Evolutionary conservation across 1,139 yeast genomes (phyloP).

Genomic region (Hansenula sp.): DNA sequence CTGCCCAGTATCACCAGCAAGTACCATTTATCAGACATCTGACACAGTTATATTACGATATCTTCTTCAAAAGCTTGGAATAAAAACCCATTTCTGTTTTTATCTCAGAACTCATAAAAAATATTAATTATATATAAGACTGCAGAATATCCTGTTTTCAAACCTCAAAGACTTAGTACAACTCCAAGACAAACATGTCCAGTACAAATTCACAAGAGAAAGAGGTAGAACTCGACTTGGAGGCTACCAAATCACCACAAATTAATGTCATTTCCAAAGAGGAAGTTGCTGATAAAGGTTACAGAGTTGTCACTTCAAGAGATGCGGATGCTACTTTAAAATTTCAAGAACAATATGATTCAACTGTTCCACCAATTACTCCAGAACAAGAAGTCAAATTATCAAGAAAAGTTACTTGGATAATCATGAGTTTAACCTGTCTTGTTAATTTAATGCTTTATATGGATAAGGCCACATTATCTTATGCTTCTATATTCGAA

Average conservation of each 20-base stretch:
- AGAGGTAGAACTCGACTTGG: neutral
- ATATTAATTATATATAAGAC: too few relatives aligned
- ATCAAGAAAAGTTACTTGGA: slow-evolving; percentile 29
- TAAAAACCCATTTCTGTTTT: too few relatives aligned
- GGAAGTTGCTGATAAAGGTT: slow-evolving; percentile 7
- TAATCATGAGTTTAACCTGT: slow-evolving; percentile 22
- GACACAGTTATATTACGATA: too few relatives aligned
- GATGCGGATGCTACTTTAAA: slow-evolving; percentile 38
- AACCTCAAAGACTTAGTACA: too few relatives aligned
- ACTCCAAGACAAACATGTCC: too few relatives aligned
- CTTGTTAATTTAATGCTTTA: slow-evolving; percentile 35
- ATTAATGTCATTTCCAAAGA: neutral
- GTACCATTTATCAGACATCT: too few relatives aligned
- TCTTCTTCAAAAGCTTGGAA: too few relatives aligned
- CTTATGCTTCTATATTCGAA: slow-evolving; percentile 39
- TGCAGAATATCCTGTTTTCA: too few relatives aligned
- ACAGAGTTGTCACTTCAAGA: slow-evolving; percentile 18
- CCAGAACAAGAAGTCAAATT: slow-evolving; percentile 33
- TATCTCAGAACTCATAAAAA: too few relatives aligned
- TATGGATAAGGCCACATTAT: slow-evolving; percentile 41
- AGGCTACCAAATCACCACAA: neutral
- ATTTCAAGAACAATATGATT: slow-evolving; percentile 31
- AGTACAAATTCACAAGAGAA: neutral
- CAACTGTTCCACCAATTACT: slow-evolving; percentile 28
- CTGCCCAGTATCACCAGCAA: too few relatives aligned